A percentile compares a stretch with the other conserved stretches of the same genome.
Evolutionary conservation across 805 yeast species (phyloP).

Genomic region (Starmerella ratchasimensis): DNA sequence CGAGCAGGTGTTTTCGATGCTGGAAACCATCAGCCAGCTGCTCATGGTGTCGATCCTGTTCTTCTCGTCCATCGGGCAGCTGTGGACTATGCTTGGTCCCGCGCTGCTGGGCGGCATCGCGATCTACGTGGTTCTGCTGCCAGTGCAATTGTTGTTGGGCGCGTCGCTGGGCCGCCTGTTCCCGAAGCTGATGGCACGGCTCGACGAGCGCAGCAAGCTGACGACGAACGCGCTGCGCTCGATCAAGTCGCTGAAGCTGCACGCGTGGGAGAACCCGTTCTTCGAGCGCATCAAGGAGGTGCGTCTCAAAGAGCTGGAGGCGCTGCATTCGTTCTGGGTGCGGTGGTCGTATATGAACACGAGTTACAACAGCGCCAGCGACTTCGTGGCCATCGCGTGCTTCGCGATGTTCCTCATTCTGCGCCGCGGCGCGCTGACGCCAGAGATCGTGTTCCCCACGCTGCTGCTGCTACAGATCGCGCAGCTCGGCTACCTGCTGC

Average conservation of each 20-base stretch:
- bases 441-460: constrained; percentile 71
- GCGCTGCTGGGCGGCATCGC: constrained; percentile 85
- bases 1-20: constrained; percentile 59
- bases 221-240: constrained; percentile 77
- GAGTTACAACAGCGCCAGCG: constrained; percentile 52
- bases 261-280: constrained; percentile 92
- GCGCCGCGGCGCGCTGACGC: constrained; percentile 52
- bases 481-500: constrained; percentile 73
- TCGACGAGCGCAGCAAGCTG: constrained; percentile 81
- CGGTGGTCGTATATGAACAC: constrained; percentile 35
- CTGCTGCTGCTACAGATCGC: constrained; percentile 51
- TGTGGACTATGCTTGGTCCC: constrained; percentile 60
- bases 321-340: constrained; percentile 50
- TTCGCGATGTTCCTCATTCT: constrained; percentile 63
- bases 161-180: constrained; percentile 48
- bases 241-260: constrained; percentile 80
- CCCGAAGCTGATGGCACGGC: constrained; percentile 66
- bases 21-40: constrained; percentile 56
- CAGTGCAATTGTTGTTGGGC: constrained; percentile 56
- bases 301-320: constrained; percentile 73
- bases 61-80: constrained; percentile 53
- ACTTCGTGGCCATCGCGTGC: constrained; percentile 73
- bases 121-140: constrained; percentile 61
- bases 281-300: constrained; percentile 48
- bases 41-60: constrained; percentile 91